These are phyloP conservation scores for Lactifluus echinatus DNA, from an alignment of 768 basidiomycete species.

Conservation along the genomic window DNA sequence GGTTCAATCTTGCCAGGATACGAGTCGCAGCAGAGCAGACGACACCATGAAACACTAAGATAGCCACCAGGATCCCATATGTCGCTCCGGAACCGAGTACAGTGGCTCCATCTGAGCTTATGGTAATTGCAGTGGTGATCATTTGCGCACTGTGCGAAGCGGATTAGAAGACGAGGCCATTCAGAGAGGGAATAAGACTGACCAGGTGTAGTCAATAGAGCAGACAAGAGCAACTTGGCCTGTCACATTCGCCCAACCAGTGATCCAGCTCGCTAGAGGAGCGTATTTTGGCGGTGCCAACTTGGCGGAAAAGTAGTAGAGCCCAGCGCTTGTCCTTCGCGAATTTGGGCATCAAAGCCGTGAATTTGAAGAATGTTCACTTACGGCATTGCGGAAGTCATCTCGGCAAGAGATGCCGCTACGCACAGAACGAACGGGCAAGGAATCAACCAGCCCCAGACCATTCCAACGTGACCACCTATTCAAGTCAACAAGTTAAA, in stretches of 20 bases:
- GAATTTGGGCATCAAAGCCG: not conserved
- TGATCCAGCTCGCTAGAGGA: conserved; percentile 58
- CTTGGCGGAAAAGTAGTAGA: conserved; percentile 74
- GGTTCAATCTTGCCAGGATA: conserved; percentile 56
- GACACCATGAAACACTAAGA: conserved; percentile 57
- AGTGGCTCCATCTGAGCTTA: conserved; percentile 45
- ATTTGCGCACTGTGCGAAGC: conserved; percentile 48
- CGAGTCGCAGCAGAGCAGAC: conserved; percentile 65
- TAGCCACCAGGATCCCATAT: conserved; percentile 56
- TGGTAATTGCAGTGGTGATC: conserved; percentile 64
- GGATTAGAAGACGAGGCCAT: not conserved
- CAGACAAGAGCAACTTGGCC: conserved; percentile 64
- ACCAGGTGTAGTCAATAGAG: conserved; percentile 67
- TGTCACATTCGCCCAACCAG: conserved; percentile 68
- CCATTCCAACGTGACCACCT: conserved; percentile 73
- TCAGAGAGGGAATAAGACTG: conserved; percentile 11
- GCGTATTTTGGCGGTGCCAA: conserved; percentile 55
- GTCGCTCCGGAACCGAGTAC: conserved; percentile 52
- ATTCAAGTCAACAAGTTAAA: not conserved
- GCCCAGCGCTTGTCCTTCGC: conserved; percentile 64
- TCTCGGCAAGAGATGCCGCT: conserved; percentile 64
- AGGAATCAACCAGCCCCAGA: conserved; percentile 72
- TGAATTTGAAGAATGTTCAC: not conserved
- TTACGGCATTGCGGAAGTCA: conserved; percentile 70
- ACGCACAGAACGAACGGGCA: conserved; percentile 57